Evolutionary conservation across 768 basidiomycete genomes (phyloP).

Genomic region (Termitomyces sp.): DNA sequence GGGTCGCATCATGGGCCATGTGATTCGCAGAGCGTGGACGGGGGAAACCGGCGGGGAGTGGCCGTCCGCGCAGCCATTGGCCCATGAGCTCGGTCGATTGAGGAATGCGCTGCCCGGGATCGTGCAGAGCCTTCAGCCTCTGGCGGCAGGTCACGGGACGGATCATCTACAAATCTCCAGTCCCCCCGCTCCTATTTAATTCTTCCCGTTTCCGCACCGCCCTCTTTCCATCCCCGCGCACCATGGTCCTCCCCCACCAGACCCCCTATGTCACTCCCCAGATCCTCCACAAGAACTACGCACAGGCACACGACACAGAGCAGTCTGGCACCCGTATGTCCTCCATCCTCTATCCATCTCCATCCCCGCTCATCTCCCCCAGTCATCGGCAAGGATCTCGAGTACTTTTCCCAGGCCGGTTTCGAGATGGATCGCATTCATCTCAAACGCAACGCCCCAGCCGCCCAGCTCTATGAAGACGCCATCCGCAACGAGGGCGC

Average conservation of each 20-base stretch:
- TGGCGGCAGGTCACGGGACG: slow-evolving; percentile 17
- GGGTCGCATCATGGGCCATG: slow-evolving; percentile 10
- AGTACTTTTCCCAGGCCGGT: slow-evolving; percentile 97
- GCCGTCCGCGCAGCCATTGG: slow-evolving; percentile 7
- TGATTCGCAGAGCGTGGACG: slow-evolving; percentile 8
- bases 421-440: slow-evolving; percentile 99
- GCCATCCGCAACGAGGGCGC: slow-evolving; percentile 98
- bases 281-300: slow-evolving; percentile 84
- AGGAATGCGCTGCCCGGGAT: slow-evolving; percentile 22
- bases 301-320: slow-evolving; percentile 67
- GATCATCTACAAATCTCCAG: slow-evolving; percentile 14
- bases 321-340: slow-evolving; percentile 50
- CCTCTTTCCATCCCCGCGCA: slow-evolving; percentile 21
- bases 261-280: slow-evolving; percentile 87
- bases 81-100: slow-evolving; percentile 23
- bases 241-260: slow-evolving; percentile 63
- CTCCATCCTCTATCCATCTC: not conserved
- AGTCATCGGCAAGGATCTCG: slow-evolving; percentile 92
- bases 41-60: slow-evolving; percentile 21
- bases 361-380: slow-evolving; percentile 8
- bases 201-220: slow-evolving; percentile 8
- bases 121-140: slow-evolving; percentile 1
- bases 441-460: slow-evolving; percentile 89
- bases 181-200: slow-evolving; percentile 16
- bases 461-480: slow-evolving; percentile 92